Evolutionary conservation across 176 grass and related monocot genomes (phyloP), one percentile per base, ranked within the genome.

Genomic region (Elymus sibiricus): DNA sequence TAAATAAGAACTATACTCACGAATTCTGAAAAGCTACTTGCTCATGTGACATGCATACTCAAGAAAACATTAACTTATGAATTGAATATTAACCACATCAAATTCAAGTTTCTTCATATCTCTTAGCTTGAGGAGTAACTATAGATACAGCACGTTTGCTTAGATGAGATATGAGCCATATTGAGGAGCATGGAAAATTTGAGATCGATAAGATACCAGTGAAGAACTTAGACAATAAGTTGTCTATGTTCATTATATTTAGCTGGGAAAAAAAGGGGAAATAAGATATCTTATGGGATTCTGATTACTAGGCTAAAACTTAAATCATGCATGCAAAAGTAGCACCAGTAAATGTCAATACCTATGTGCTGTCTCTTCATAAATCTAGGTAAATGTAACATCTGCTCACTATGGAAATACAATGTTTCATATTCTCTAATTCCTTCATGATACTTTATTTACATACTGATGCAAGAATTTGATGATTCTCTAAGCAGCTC

Each of bases 11-110:
- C 24, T 24, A 56, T 67, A 51, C 28, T 46, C 91, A 79, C 72
- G 95, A 72, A 72, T 93, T 95, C 89, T 94, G 89, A 47, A 87
- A 88, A 17, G 19, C 19, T 85, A 77, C 34, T 80, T 85, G 73
- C 13, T 46, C 61, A 38, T 78, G 67, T 72, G 5, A 76, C 16
- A 69, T 67, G 74, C 22, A 58, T 78, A 40, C 39, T 71, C 27
- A 68, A 60, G 21, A 82, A 29, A 77, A 77, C 81, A 84, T 65
- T 39, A 74, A 75, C 6, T 19, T 66, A 27, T 47, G 11, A 64
- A 74, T 35, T 9, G 16, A 53, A 66, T 77, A 81, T 66, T 59
- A 79, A 72, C 28, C 14, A 70, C 70, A 31, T 24, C 74, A 31
- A 12, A 19, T 46, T 78, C 37, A 43, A 62, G 12, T 25, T 44